phyloP scores from a whole-genome alignment of 139 green algal genomes.

The Yamagishiella unicocca region DNA sequence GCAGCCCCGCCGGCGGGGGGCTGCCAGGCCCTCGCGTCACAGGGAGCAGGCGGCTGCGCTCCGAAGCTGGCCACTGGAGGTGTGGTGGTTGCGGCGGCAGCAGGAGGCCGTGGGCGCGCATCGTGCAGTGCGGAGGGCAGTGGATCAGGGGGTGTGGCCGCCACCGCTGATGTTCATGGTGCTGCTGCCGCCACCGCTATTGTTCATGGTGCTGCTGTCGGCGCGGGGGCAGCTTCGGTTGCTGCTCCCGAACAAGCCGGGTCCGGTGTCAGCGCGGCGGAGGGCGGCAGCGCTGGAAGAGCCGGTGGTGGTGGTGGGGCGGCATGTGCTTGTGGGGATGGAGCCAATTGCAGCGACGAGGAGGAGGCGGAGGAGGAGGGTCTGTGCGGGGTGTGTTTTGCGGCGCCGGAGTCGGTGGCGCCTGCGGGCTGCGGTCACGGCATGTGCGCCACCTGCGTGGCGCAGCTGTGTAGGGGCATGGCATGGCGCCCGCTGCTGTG shows the following conservation, averaged over 20 bases:
- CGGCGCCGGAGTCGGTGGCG: background rate
- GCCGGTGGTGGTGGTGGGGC: background rate
- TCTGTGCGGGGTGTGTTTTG: background rate
- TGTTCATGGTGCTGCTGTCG: background rate
- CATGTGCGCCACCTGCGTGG: background rate
- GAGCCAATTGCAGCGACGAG: too few species aligned
- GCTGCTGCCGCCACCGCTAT: too few species aligned
- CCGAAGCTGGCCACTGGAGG: too few species aligned
- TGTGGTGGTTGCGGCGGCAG: background rate
- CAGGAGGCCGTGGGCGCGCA: background rate
- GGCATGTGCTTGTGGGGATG: too few species aligned
- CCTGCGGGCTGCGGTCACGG: slow-evolving; percentile 16
- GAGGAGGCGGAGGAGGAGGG: background rate
- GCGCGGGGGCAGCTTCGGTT: background rate
- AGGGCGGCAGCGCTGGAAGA: background rate
- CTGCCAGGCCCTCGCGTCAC: background rate
- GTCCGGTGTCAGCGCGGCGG: background rate
- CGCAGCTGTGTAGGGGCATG: background rate
- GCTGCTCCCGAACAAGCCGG: background rate
- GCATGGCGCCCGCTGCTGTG: background rate
- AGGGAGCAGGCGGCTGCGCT: background rate
- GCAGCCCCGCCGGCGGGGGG: background rate
- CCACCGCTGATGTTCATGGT: too few species aligned
- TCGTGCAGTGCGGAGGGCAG: too few species aligned
- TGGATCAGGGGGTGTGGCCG: too few species aligned